phyloP scores from a whole-genome alignment of 192 early-diverging fungal genomes.

The Phycomyces blakesleeanus region DNA sequence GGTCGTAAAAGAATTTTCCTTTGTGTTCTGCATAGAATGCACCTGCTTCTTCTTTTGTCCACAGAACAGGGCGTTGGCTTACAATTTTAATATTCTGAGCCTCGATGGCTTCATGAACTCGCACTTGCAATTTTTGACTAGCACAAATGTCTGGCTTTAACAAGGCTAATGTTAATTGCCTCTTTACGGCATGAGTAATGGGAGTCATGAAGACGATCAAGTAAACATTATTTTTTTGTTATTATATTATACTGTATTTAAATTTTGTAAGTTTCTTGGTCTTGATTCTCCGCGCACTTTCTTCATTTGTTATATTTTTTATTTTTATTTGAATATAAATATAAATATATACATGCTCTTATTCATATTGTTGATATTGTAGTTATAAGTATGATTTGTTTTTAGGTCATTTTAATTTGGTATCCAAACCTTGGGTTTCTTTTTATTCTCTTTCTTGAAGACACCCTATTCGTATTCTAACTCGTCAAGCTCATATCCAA shows the following conservation, averaged over 20 bases:
- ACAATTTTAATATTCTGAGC: conserved; percentile 40
- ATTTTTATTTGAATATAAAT: too few species aligned
- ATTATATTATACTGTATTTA: neutral
- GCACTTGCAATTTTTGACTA: conserved; percentile 40
- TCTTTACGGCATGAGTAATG: conserved; percentile 1
- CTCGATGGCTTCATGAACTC: conserved; percentile 45
- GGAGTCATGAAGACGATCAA: neutral
- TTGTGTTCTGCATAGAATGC: conserved; percentile 66
- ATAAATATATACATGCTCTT: neutral
- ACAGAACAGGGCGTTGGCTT: conserved; percentile 40
- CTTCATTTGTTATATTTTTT: too few species aligned
- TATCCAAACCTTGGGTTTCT: too few species aligned
- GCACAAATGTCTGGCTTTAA: conserved; percentile 73
- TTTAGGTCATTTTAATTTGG: too few species aligned
- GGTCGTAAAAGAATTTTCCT: conserved; percentile 63
- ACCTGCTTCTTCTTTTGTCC: conserved; percentile 54
- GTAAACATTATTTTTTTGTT: conserved; percentile 1
- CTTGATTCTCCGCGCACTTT: too few species aligned
- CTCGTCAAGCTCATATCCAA: too few species aligned
- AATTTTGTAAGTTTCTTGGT: too few species aligned
- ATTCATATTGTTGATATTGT: too few species aligned
- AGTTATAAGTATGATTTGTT: too few species aligned
- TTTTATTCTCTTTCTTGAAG: too few species aligned
- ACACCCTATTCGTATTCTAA: too few species aligned
- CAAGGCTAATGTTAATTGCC: conserved; percentile 59